Evolutionary conservation across 1,139 yeast species (phyloP).

Genomic region (Zygosaccharomyces pseudobailii): DNA sequence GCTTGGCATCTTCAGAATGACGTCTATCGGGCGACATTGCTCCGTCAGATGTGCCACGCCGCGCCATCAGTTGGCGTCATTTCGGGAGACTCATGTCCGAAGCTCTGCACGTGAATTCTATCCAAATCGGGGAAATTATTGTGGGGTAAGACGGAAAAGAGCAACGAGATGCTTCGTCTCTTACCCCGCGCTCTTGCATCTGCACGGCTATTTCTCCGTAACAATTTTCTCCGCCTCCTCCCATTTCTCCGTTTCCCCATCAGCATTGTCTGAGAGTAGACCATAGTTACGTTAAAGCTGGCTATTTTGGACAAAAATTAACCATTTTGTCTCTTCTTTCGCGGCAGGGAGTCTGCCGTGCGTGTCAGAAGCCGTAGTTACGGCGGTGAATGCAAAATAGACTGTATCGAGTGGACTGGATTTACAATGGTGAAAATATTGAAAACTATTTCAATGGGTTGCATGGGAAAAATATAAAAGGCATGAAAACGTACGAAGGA

Average conservation of each 20-base stretch:
- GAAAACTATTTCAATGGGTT: background rate
- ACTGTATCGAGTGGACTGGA: background rate
- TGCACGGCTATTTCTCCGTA: background rate
- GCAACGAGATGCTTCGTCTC: background rate
- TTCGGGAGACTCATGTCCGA: background rate
- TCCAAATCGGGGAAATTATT: slow-evolving; percentile 1
- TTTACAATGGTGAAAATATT: background rate
- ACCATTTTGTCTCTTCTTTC: background rate
- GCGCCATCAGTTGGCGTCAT: background rate
- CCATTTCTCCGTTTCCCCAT: background rate
- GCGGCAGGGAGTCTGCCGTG: slow-evolving; percentile 3
- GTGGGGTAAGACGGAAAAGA: background rate
- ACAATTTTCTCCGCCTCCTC: background rate
- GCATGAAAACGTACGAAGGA: background rate
- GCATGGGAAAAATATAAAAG: background rate
- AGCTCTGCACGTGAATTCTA: background rate
- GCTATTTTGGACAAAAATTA: background rate
- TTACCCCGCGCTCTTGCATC: slow-evolving; percentile 1
- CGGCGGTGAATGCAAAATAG: background rate
- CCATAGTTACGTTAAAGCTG: no score
- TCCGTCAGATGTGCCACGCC: background rate
- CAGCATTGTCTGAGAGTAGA: background rate
- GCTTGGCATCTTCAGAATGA: background rate
- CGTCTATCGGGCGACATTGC: background rate
- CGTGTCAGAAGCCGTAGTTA: background rate